These are phyloP conservation scores for Candida cerambycidarum DNA, from an alignment of 805 yeast species.

Conservation along the genomic window DNA sequence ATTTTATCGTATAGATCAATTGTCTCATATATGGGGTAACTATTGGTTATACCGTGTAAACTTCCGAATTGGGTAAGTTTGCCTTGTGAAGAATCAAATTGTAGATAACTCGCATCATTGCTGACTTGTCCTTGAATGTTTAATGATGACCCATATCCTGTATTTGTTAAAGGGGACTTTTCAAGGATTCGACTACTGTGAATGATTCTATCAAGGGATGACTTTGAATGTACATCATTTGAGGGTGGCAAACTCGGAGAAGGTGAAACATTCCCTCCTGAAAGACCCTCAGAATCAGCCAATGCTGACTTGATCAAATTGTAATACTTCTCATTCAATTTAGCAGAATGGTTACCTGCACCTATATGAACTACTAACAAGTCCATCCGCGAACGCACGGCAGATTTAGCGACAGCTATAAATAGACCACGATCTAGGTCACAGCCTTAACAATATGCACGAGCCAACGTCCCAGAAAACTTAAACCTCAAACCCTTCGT, in stretches of 20 bases:
- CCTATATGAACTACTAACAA: slow-evolving; percentile 46
- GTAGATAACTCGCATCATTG: slow-evolving; percentile 44
- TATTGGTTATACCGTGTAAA: slow-evolving; percentile 17
- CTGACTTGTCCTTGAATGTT: slow-evolving; percentile 40
- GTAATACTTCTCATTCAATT: slow-evolving; percentile 22
- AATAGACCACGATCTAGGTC: no score
- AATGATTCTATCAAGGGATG: neutral
- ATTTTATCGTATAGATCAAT: slow-evolving; percentile 23
- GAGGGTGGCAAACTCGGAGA: no score
- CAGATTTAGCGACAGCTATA: no score
- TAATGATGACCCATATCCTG: slow-evolving; percentile 50
- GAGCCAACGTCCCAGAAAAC: no score
- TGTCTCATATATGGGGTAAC: slow-evolving; percentile 33
- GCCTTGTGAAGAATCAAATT: slow-evolving; percentile 9
- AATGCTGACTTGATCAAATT: slow-evolving; percentile 29
- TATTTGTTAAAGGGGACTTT: slow-evolving; percentile 42
- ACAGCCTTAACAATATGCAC: no score
- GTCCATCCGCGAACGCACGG: no score
- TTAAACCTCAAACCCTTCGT: no score
- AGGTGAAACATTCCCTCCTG: no score
- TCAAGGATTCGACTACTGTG: slow-evolving; percentile 31
- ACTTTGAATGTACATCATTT: no score
- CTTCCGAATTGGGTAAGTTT: slow-evolving; percentile 16
- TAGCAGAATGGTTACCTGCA: slow-evolving; percentile 46
- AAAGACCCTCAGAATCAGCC: no score